Evolutionary conservation across 805 yeast species (phyloP).

Genomic region (Starmerella stigmatis): DNA sequence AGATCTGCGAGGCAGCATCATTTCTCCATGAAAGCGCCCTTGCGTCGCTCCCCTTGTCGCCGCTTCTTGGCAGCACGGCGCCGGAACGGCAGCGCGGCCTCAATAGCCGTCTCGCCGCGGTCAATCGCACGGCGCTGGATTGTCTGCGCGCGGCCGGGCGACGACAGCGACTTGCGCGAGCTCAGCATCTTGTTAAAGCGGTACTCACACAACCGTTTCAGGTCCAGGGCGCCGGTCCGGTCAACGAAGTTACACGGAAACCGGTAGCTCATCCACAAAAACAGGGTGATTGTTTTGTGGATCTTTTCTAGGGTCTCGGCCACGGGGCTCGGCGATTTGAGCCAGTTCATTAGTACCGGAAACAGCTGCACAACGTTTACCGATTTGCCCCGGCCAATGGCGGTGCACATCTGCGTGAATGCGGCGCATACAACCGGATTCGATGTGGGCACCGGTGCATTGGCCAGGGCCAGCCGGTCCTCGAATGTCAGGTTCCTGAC

Average conservation of each 20-base stretch:
- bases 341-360: constrained; percentile 12
- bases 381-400: constrained; percentile 47
- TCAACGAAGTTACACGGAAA: constrained; percentile 76
- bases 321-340: not conserved
- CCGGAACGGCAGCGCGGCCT: constrained; percentile 1
- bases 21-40: too few species aligned
- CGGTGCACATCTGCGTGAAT: constrained; percentile 39
- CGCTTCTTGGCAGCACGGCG: not conserved
- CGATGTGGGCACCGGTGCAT: constrained; percentile 46
- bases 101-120: not conserved
- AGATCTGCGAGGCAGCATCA: too few species aligned
- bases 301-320: constrained; percentile 44
- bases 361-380: constrained; percentile 46
- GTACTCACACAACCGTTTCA: constrained; percentile 59
- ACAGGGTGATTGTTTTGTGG: constrained; percentile 58
- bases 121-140: not conserved
- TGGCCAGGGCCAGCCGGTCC: constrained; percentile 48
- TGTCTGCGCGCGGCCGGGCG: constrained; percentile 5
- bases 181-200: constrained; percentile 39
- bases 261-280: constrained; percentile 77
- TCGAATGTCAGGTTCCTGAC: constrained; percentile 39
- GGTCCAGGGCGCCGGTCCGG: constrained; percentile 57
- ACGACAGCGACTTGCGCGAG: constrained; percentile 11
- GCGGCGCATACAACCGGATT: constrained; percentile 34
- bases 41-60: not conserved